Percentiles rank a stretch among this genome's conserved stretches.
Evolutionary conservation across 805 yeast genomes (phyloP).

Genomic region (Lipomyces kockii): DNA sequence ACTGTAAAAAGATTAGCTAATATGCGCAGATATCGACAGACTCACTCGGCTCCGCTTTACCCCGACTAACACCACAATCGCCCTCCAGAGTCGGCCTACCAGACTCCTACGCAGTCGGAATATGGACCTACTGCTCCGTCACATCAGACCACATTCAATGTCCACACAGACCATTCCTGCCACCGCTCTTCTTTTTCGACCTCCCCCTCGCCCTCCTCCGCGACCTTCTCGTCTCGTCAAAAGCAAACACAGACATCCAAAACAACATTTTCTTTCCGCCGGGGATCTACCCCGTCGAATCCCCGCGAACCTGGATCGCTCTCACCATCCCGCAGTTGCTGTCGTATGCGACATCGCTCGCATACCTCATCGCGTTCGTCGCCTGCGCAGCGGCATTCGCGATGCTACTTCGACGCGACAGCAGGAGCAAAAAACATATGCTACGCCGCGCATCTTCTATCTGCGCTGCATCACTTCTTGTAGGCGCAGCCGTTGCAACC

Average conservation of each 20-base stretch:
- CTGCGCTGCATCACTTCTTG: conserved; percentile 9
- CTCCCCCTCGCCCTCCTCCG: conserved; percentile 12
- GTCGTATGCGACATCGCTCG: conserved; percentile 10
- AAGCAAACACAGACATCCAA: conserved; percentile 18
- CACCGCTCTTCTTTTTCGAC: conserved; percentile 28
- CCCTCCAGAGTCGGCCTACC: conserved; percentile 31
- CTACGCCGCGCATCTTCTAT: conserved; percentile 11
- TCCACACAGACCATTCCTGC: conserved; percentile 14
- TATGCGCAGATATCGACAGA: conserved; percentile 22
- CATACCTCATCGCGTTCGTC: conserved; percentile 17
- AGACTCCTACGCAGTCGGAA: conserved; percentile 29
- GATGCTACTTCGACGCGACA: not conserved
- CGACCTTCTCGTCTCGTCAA: conserved; percentile 14
- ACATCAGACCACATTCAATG: conserved; percentile 6
- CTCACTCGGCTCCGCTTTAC: conserved; percentile 29
- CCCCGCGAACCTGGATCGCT: conserved; percentile 5
- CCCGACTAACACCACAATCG: conserved; percentile 20
- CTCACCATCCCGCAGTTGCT: conserved; percentile 18
- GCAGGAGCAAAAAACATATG: not conserved
- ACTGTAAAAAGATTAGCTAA: not conserved
- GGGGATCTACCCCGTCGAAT: conserved; percentile 12
- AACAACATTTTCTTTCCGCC: conserved; percentile 27
- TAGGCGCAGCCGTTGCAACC: conserved; percentile 13
- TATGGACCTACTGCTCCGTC: conserved; percentile 30
- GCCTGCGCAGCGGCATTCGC: conserved; percentile 11